Conservation (phyloP, 768 basidiomycete genomes). For the Kwoniella heveanensis region DNA sequence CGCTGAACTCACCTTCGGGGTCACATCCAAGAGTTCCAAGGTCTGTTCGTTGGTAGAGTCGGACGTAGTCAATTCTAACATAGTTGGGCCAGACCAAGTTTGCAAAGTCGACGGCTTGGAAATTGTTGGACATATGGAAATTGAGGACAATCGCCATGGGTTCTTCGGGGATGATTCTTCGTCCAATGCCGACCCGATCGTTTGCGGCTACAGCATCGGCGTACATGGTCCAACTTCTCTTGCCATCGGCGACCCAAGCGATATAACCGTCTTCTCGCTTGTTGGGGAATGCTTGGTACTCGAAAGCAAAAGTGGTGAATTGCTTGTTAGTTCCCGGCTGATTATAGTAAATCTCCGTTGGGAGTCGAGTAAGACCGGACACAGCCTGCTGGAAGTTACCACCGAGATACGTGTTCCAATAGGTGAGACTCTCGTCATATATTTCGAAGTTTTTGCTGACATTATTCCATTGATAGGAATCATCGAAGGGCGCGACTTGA, state of each 20-base stretch:
- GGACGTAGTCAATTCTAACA: constrained; percentile 80
- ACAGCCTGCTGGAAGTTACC: constrained; percentile 63
- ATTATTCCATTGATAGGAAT: constrained; percentile 59
- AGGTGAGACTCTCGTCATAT: constrained; percentile 53
- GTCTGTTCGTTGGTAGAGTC: constrained; percentile 78
- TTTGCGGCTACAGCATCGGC: constrained; percentile 69
- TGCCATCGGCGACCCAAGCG: constrained; percentile 52
- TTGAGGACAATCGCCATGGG: constrained; percentile 75
- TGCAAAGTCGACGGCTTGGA: constrained; percentile 70
- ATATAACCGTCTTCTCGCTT: constrained; percentile 50
- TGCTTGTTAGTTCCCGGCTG: constrained; percentile 23
- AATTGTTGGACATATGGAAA: constrained; percentile 60
- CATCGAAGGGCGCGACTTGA: constrained; percentile 69
- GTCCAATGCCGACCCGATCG: constrained; percentile 64
- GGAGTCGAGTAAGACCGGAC: constrained; percentile 60
- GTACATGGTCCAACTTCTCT: constrained; percentile 61
- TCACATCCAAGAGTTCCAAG: constrained; percentile 59
- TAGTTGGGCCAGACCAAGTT: constrained; percentile 73
- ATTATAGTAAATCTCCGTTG: constrained; percentile 39
- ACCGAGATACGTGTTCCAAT: constrained; percentile 57
- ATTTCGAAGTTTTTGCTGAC: constrained; percentile 25
- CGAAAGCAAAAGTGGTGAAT: constrained; percentile 58
- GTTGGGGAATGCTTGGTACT: constrained; percentile 56
- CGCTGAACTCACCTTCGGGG: constrained; percentile 36
- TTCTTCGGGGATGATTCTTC: constrained; percentile 75